These are phyloP conservation scores for Euphorbia schlechtendalii DNA, from an alignment of 441 rosid species.

Conservation along the genomic window DNA sequence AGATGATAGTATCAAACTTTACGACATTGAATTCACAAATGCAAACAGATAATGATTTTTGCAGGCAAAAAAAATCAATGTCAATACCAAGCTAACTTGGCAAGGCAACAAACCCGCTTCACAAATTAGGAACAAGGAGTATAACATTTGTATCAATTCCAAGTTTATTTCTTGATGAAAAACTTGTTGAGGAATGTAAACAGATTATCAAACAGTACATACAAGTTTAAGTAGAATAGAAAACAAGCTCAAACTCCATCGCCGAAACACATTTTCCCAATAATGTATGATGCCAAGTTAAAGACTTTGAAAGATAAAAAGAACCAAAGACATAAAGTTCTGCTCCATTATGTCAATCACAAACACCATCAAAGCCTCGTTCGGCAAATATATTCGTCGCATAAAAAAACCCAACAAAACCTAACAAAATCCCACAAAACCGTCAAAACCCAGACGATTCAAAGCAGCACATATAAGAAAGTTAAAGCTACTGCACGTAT, in stretches of 20 bases:
- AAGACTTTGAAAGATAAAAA: not conserved
- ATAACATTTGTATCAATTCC: not conserved
- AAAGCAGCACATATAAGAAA: not conserved
- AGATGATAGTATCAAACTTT: not conserved
- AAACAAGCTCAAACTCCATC: not conserved
- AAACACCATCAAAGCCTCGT: too few relatives aligned
- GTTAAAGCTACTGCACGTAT: not conserved
- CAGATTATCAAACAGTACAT: not conserved
- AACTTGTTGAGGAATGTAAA: not conserved
- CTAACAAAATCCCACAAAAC: constrained; percentile 8
- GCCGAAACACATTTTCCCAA: too few relatives aligned
- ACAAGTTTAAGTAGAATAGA: not conserved
- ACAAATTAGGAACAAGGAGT: not conserved
- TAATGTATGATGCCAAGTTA: not conserved
- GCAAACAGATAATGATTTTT: not conserved
- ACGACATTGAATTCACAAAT: not conserved
- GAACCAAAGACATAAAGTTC: not conserved
- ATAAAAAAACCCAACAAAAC: too few relatives aligned
- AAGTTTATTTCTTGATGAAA: too few relatives aligned
- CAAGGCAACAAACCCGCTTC: not conserved
- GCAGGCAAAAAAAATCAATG: not conserved
- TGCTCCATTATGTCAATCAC: not conserved
- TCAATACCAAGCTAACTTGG: not conserved
- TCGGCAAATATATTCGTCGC: too few relatives aligned
- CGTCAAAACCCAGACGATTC: not conserved